These are phyloP conservation scores for Carpinus viminea DNA, from an alignment of 306 rosid genomes.

Conservation along the genomic window DNA sequence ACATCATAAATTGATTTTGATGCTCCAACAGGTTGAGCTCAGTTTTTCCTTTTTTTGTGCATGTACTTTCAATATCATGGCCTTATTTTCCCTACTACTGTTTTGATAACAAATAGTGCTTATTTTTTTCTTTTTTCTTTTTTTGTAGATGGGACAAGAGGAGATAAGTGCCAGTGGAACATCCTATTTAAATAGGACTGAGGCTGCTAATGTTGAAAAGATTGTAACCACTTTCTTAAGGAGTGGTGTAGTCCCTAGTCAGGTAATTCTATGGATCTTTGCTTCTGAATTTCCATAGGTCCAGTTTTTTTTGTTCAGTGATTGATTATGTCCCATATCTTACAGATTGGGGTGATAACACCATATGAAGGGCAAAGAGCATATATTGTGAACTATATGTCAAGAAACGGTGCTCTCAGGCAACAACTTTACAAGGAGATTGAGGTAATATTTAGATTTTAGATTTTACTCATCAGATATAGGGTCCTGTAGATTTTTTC, in stretches of 20 bases:
- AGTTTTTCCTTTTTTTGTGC: neutral
- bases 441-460: constrained; percentile 59
- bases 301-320: neutral
- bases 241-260: constrained; percentile 97
- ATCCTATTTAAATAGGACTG: constrained; percentile 94
- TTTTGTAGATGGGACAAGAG: constrained; percentile 98
- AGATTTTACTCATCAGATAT: neutral
- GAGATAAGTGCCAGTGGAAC: constrained; percentile 99
- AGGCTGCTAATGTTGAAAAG: constrained; percentile 99
- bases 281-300: constrained; percentile 5
- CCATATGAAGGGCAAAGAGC: constrained; percentile 99
- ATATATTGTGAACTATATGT: constrained; percentile 96
- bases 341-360: constrained; percentile 95
- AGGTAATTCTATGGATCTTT: constrained; percentile 48
- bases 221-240: constrained; percentile 96
- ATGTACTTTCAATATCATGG: neutral
- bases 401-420: constrained; percentile 95
- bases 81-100: neutral
- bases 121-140: neutral
- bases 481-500: constrained; percentile 9
- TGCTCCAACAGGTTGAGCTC: neutral
- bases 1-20: neutral
- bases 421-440: constrained; percentile 99
- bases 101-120: neutral
- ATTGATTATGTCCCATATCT: constrained; percentile 8